Percentiles rank a stretch among this genome's conserved stretches.
Conservation (phyloP, 2,329 filamentous ascomycete genomes). For the Sporothrix humicola region DNA sequence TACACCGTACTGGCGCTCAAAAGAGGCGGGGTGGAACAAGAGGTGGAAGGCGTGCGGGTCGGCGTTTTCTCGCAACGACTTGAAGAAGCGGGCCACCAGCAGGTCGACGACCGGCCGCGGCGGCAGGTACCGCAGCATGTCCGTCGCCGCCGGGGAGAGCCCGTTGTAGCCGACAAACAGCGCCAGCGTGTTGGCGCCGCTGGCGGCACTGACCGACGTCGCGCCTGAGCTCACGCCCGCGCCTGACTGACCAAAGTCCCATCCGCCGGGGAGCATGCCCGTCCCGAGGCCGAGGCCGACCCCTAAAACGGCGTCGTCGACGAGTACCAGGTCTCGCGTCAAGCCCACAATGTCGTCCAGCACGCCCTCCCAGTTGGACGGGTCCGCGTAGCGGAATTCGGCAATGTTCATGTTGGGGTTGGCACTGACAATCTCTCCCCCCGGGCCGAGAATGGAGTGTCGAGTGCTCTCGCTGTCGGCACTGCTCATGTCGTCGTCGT, state of each 20-base stretch:
- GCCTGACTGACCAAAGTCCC: constrained; percentile 28
- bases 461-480: neutral
- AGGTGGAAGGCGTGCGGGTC: constrained; percentile 37
- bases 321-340: constrained; percentile 34
- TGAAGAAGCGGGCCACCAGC: constrained; percentile 42
- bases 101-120: constrained; percentile 37
- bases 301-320: neutral
- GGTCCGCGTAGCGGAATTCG: constrained; percentile 41
- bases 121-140: constrained; percentile 39
- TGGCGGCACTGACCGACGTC: neutral
- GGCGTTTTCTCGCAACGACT: constrained; percentile 36
- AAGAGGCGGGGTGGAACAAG: constrained; percentile 44
- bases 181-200: constrained; percentile 18
- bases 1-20: constrained; percentile 41
- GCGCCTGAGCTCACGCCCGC: neutral
- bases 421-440: neutral
- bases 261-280: neutral
- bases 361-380: constrained; percentile 44
- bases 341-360: constrained; percentile 39
- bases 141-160: constrained; percentile 38
- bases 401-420: constrained; percentile 31
- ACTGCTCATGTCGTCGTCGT: neutral
- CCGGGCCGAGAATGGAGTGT: neutral
- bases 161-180: constrained; percentile 32
- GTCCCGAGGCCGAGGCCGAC: too few species aligned